Conservation (phyloP, 2,329 filamentous ascomycete genomes). For the Epichloe gansuensis region DNA sequence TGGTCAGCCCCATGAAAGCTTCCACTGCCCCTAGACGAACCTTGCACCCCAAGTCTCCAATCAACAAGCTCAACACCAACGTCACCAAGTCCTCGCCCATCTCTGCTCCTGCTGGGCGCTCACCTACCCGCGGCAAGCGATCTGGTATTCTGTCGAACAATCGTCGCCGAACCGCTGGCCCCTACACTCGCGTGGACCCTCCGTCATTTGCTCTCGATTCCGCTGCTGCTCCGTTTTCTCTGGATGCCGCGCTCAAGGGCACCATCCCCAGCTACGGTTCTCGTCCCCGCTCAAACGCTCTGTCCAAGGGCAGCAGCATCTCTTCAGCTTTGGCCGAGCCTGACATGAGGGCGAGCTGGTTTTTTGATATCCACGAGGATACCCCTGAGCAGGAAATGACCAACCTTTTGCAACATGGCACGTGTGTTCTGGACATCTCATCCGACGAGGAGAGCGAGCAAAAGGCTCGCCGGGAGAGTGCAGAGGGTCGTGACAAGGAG, state of each 20-base stretch:
- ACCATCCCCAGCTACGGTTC: constrained; percentile 53
- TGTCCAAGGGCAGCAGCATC: constrained; percentile 16
- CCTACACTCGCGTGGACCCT: constrained; percentile 59
- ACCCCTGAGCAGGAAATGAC: constrained; percentile 81
- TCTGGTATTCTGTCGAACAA: constrained; percentile 55
- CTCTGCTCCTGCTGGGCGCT: constrained; percentile 66
- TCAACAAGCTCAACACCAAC: constrained; percentile 31
- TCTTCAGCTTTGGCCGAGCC: constrained; percentile 25
- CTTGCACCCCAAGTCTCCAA: constrained; percentile 42
- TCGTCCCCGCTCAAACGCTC: constrained; percentile 23
- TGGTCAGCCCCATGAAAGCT: constrained; percentile 20
- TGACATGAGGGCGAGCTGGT: constrained; percentile 57
- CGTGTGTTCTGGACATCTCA: constrained; percentile 75
- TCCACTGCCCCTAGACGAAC: constrained; percentile 27
- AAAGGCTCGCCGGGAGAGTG: constrained; percentile 37
- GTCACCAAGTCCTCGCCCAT: constrained; percentile 40
- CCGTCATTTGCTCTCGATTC: constrained; percentile 44
- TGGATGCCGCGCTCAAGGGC: constrained; percentile 71
- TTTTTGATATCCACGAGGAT: constrained; percentile 92
- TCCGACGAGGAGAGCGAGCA: constrained; percentile 68
- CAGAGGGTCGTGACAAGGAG: constrained; percentile 70
- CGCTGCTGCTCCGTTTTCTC: constrained; percentile 60
- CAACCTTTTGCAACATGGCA: constrained; percentile 85
- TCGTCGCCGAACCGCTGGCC: constrained; percentile 51
- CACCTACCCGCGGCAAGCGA: constrained; percentile 60